These are phyloP conservation scores for Eucalyptus melliodora DNA, from an alignment of 345 rosid species.

Conservation along the genomic window DNA sequence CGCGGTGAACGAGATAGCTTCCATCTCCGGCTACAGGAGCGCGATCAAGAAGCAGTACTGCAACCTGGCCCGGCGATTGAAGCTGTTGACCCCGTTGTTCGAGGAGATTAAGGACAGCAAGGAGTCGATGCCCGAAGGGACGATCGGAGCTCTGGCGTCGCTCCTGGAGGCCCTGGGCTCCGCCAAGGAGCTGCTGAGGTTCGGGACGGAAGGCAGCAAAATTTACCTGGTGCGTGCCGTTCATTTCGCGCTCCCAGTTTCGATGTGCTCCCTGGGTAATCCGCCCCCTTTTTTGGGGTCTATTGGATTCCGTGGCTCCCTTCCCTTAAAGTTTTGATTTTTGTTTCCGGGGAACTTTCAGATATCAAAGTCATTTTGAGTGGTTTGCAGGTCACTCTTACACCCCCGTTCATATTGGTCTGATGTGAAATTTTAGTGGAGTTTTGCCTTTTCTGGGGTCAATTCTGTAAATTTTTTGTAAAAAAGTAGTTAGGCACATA, in stretches of 20 bases:
- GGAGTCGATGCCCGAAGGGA: conserved; percentile 40
- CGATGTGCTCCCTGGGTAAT: neutral
- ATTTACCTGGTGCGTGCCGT: conserved; percentile 70
- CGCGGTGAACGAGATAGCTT: conserved; percentile 52
- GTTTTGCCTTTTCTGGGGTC: neutral
- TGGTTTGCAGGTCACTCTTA: neutral
- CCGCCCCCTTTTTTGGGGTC: neutral
- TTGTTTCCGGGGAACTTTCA: neutral
- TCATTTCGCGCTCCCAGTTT: neutral
- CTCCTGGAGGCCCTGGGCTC: conserved; percentile 38
- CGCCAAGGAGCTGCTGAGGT: conserved; percentile 57
- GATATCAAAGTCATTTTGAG: neutral
- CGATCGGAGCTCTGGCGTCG: conserved; percentile 21
- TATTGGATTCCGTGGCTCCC: neutral
- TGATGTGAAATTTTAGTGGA: neutral
- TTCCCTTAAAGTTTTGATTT: neutral
- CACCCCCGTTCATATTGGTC: neutral
- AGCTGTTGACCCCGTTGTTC: conserved; percentile 71
- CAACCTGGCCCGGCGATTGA: conserved; percentile 69
- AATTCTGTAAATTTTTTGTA: neutral
- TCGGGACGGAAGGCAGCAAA: conserved; percentile 85
- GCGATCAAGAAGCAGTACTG: conserved; percentile 67
- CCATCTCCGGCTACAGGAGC: conserved; percentile 43
- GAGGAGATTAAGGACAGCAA: conserved; percentile 69
- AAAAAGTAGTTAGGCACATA: neutral